Evolutionary conservation across 371 early-diverging fungal genomes (phyloP).

Genomic region (Apophysomyces trapeziformis): DNA sequence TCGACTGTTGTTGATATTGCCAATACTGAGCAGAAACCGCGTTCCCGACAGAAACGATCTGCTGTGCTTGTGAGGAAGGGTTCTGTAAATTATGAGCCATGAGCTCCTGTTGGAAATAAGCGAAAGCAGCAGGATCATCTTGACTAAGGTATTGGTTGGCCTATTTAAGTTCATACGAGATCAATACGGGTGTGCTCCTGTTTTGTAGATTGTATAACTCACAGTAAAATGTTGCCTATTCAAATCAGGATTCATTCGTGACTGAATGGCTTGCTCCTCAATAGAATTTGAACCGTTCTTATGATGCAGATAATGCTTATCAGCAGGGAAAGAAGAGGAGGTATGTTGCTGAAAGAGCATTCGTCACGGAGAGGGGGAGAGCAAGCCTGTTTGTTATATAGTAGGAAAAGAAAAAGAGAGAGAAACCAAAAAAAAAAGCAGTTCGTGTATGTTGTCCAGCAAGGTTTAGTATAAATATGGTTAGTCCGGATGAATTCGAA

Average conservation of each 20-base stretch:
- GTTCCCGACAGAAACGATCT: constrained; percentile 2
- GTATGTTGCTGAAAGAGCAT: constrained; percentile 33
- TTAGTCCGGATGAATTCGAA: constrained; percentile 7
- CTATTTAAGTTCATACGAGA: constrained; percentile 6
- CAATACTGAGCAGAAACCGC: constrained; percentile 22
- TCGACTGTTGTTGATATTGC: constrained; percentile 21
- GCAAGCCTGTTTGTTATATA: constrained; percentile 8
- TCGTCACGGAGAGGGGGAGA: neutral
- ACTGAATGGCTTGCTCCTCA: constrained; percentile 11
- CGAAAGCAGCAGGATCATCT: constrained; percentile 43
- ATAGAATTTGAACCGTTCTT: constrained; percentile 11
- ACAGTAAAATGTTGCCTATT: constrained; percentile 4
- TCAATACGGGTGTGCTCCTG: constrained; percentile 2
- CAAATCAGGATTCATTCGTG: constrained; percentile 12
- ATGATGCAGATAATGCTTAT: constrained; percentile 25
- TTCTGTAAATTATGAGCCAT: constrained; percentile 29
- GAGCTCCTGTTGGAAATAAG: constrained; percentile 44
- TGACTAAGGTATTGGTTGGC: constrained; percentile 27
- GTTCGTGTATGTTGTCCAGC: constrained; percentile 12
- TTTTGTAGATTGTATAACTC: neutral
- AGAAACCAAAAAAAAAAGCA: constrained; percentile 16
- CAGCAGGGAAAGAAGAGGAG: constrained; percentile 31
- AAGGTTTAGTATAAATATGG: constrained; percentile 13
- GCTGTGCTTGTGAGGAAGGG: constrained; percentile 16
- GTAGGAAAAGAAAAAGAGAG: constrained; percentile 3